Evolutionary conservation across 352 stramenopile species (phyloP).

Genomic region (Phytopythium helicoides): DNA sequence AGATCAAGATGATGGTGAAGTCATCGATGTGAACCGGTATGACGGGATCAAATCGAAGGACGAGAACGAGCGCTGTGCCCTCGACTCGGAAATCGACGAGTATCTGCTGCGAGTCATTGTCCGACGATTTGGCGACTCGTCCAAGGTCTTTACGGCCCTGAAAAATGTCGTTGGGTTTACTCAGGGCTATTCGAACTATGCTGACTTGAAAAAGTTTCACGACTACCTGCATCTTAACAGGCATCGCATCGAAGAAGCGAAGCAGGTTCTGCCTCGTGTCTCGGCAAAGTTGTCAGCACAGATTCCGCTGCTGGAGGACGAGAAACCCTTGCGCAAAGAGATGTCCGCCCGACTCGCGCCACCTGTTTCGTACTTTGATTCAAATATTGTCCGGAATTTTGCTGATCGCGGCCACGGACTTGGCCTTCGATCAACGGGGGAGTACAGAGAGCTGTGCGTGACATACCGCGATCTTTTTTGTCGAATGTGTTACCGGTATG

Average conservation of each 20-base stretch:
- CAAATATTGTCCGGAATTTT: conserved; percentile 44
- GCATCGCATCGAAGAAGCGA: conserved; percentile 43
- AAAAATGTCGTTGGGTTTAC: conserved; percentile 54
- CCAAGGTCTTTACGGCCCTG: conserved; percentile 60
- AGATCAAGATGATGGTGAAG: conserved; percentile 84
- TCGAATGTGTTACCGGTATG: conserved; percentile 91
- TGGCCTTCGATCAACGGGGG: conserved; percentile 43
- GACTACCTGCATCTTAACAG: conserved; percentile 35
- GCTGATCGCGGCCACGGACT: conserved; percentile 30
- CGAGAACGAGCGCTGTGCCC: conserved; percentile 32
- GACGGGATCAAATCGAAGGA: conserved; percentile 42
- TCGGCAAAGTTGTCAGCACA: conserved; percentile 28
- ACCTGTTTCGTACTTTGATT: conserved; percentile 65
- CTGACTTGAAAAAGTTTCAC: conserved; percentile 65
- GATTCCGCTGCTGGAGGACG: conserved; percentile 25
- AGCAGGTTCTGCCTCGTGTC: conserved; percentile 26
- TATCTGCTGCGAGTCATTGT: conserved; percentile 67
- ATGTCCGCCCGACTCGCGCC: conserved; percentile 45
- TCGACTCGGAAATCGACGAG: conserved; percentile 71
- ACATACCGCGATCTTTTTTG: conserved; percentile 92
- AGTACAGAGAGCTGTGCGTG: conserved; percentile 78
- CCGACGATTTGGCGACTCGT: conserved; percentile 41
- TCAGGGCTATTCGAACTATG: conserved; percentile 63
- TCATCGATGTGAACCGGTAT: conserved; percentile 74
- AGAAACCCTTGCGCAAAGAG: conserved; percentile 8